Percentiles rank a stretch among this genome's conserved stretches.
These are phyloP conservation scores for Eragrostis tef DNA, from an alignment of 202 grass and related monocot species.

Conservation along the genomic window DNA sequence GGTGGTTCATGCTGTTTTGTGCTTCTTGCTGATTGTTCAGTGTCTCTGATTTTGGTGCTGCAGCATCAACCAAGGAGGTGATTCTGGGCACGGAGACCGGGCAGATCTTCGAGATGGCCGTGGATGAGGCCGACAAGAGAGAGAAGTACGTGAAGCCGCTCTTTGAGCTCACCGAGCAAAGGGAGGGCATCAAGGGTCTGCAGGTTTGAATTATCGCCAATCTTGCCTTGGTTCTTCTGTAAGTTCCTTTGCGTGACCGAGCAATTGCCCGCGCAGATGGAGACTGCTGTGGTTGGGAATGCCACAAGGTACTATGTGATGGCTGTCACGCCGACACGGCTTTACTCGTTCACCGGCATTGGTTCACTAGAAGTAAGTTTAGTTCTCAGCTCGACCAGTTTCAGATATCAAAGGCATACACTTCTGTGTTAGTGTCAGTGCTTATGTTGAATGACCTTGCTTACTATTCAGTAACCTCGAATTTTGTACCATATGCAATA, in stretches of 20 bases:
- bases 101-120: slow-evolving; percentile 79
- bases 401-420: background rate
- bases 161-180: slow-evolving; percentile 78
- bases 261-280: slow-evolving; percentile 62
- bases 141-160: slow-evolving; percentile 89
- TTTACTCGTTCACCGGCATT: slow-evolving; percentile 96
- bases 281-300: slow-evolving; percentile 61
- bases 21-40: background rate
- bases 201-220: slow-evolving; percentile 53
- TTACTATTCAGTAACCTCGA: background rate
- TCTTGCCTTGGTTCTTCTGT: background rate
- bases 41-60: slow-evolving; percentile 35
- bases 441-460: slow-evolving; percentile 16
- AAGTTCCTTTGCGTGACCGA: background rate
- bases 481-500: background rate
- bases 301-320: slow-evolving; percentile 87
- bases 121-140: slow-evolving; percentile 89
- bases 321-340: slow-evolving; percentile 81
- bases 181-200: slow-evolving; percentile 76
- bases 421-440: background rate
- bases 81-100: slow-evolving; percentile 80
- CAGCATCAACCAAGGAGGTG: slow-evolving; percentile 93
- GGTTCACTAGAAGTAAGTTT: slow-evolving; percentile 86
- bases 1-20: background rate
- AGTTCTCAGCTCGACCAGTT: slow-evolving; percentile 33